These are phyloP conservation scores for Septoria petroselini DNA, from an alignment of 2,329 filamentous ascomycete genomes.

Conservation along the genomic window DNA sequence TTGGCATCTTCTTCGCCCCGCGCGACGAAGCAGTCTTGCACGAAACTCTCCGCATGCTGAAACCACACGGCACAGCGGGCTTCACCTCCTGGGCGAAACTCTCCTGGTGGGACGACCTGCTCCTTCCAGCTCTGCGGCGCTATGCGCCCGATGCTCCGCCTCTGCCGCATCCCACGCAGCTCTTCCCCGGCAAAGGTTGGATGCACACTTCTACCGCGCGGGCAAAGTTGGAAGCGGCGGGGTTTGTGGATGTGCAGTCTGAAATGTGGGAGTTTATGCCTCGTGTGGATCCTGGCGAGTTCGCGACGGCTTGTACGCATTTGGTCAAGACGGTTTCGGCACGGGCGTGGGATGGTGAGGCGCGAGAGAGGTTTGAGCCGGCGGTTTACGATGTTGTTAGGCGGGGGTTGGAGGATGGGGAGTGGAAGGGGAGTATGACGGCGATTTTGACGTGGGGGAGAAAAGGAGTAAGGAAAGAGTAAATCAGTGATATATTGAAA, in stretches of 20 bases:
- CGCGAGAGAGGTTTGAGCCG: neutral
- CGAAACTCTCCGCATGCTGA: constrained; percentile 4
- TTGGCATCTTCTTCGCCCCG: constrained; percentile 5
- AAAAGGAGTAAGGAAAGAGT: too few species aligned
- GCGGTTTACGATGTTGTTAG: neutral
- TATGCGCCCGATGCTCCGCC: too few species aligned
- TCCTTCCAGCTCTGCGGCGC: too few species aligned
- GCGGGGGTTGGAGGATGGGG: neutral
- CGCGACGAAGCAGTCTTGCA: neutral
- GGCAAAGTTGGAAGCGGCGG: neutral
- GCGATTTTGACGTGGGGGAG: neutral
- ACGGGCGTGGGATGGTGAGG: neutral
- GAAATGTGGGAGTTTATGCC: constrained; percentile 4
- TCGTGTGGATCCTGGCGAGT: neutral
- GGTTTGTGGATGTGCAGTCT: neutral
- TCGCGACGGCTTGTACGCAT: constrained; percentile 1
- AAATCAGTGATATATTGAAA: too few species aligned
- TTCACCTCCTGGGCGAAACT: too few species aligned
- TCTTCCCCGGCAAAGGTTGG: neutral
- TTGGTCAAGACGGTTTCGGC: constrained; percentile 2
- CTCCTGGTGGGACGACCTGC: constrained; percentile 1
- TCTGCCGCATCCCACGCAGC: too few species aligned
- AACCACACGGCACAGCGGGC: too few species aligned
- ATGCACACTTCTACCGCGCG: neutral
- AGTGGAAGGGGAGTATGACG: constrained; percentile 2